Conservation (phyloP, 2,329 filamentous ascomycete species). For the Aspergillus terreus region DNA sequence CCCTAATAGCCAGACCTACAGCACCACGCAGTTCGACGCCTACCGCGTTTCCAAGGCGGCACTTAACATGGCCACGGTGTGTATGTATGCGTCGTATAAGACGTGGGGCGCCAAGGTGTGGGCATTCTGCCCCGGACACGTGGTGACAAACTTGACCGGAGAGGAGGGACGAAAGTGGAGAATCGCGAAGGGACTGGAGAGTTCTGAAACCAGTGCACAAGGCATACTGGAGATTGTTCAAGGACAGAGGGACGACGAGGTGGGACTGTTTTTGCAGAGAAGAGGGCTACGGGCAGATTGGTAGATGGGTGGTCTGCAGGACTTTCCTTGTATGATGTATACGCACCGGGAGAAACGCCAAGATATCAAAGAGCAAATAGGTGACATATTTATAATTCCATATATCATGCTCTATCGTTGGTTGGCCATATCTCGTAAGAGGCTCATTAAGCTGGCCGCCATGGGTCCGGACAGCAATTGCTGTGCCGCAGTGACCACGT, state of each 20-base stretch:
- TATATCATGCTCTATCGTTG: slow-evolving; percentile 9
- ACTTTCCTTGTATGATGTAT: too few species aligned
- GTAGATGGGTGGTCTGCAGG: background rate
- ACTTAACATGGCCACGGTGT: slow-evolving; percentile 16
- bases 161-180: slow-evolving; percentile 17
- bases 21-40: slow-evolving; percentile 8
- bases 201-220: slow-evolving; percentile 14
- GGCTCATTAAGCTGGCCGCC: slow-evolving; percentile 27
- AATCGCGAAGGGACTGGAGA: slow-evolving; percentile 18
- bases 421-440: slow-evolving; percentile 29
- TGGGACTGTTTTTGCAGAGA: slow-evolving; percentile 11
- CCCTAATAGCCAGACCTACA: background rate
- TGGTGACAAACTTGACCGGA: slow-evolving; percentile 25
- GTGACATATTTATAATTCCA: too few species aligned
- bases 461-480: slow-evolving; percentile 27
- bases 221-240: slow-evolving; percentile 23
- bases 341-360: too few species aligned
- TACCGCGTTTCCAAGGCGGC: slow-evolving; percentile 20
- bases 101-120: slow-evolving; percentile 19
- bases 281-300: background rate
- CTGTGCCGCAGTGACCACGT: slow-evolving; percentile 31
- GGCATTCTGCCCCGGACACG: slow-evolving; percentile 24
- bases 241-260: slow-evolving; percentile 27
- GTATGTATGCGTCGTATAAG: slow-evolving; percentile 14
- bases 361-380: too few species aligned